Evolutionary conservation across 2,329 filamentous ascomycete genomes (phyloP).

Genomic region (Calonectria fujianensis): DNA sequence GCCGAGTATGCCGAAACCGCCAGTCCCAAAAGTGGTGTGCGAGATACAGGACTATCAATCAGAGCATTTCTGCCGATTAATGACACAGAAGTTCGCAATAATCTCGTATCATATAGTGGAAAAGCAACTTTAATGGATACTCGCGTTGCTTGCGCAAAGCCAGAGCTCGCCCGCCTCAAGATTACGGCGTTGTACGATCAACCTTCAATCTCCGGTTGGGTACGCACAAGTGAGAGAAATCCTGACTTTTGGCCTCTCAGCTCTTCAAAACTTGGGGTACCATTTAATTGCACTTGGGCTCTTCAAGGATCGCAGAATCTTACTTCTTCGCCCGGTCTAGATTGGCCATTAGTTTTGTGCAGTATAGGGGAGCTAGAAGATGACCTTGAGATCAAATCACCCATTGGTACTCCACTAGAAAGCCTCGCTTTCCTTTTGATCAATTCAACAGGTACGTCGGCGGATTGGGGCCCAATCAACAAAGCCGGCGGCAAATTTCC

Average conservation of each 20-base stretch:
- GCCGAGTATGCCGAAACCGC: neutral
- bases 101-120: neutral
- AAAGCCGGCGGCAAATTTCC: neutral
- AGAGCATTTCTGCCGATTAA: neutral
- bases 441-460: neutral
- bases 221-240: neutral
- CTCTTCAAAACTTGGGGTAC: neutral
- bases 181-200: neutral
- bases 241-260: neutral
- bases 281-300: constrained; percentile 4
- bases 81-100: neutral
- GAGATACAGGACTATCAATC: neutral
- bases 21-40: neutral
- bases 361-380: neutral
- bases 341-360: constrained; percentile 3
- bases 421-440: neutral
- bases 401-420: neutral
- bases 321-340: neutral
- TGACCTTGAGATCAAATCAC: neutral
- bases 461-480: neutral
- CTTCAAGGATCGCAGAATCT: neutral
- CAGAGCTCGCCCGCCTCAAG: neutral
- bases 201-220: constrained; percentile 1
- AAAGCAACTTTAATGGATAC: constrained; percentile 5
- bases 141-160: neutral